Percentiles rank a stretch among this genome's conserved stretches.
phyloP scores from a whole-genome alignment of 2,329 filamentous ascomycete genomes.

The Sphaerulina musiva region DNA sequence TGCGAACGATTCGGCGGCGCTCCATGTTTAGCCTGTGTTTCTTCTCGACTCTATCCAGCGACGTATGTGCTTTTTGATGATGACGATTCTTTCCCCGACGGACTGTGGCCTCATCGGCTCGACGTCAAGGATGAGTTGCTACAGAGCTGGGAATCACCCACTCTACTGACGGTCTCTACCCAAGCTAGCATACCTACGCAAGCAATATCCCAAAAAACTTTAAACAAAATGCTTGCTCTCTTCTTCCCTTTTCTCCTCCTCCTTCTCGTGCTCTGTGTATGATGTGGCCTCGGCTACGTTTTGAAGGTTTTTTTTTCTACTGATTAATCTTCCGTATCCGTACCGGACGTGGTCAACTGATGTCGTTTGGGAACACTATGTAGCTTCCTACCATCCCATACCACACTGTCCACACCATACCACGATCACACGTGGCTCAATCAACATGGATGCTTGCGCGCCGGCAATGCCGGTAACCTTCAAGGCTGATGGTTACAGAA shows the following conservation, averaged over 20 bases:
- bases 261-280: too few species aligned
- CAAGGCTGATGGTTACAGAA: too few species aligned
- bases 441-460: too few species aligned
- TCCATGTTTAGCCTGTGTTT: slow-evolving; percentile 8
- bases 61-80: slow-evolving; percentile 8
- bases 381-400: too few species aligned
- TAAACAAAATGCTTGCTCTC: slow-evolving; percentile 4
- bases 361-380: too few species aligned
- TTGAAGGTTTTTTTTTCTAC: too few species aligned
- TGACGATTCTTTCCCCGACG: not conserved
- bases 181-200: slow-evolving; percentile 11
- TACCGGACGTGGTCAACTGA: too few species aligned
- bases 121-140: not conserved
- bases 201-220: slow-evolving; percentile 12
- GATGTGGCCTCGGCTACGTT: too few species aligned
- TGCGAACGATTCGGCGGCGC: slow-evolving; percentile 10
- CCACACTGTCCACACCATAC: too few species aligned
- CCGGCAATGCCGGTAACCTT: too few species aligned
- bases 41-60: slow-evolving; percentile 8
- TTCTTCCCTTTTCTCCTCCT: not conserved
- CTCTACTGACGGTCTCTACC: slow-evolving; percentile 13
- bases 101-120: slow-evolving; percentile 1
- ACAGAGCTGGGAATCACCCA: slow-evolving; percentile 2
- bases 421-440: too few species aligned
- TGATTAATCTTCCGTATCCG: too few species aligned